These are phyloP conservation scores for Nyctanthes arbortristis DNA, from an alignment of 257 asterid species.

Conservation along the genomic window DNA sequence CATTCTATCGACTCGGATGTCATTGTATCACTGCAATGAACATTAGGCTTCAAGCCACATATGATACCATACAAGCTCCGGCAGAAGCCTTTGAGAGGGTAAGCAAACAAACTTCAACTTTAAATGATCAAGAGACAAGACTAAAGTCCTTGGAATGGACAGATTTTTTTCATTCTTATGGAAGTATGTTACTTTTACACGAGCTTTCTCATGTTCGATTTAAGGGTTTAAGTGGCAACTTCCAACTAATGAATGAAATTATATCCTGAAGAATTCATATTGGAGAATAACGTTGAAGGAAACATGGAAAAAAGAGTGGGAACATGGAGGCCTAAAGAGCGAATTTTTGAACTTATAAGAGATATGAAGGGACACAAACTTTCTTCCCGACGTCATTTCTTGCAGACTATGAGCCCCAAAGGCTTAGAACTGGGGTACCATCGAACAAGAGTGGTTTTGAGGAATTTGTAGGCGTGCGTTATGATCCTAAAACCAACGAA, in stretches of 20 bases:
- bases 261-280: neutral
- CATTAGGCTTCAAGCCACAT: too few species aligned
- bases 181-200: neutral
- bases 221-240: neutral
- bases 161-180: neutral
- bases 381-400: neutral
- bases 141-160: neutral
- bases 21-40: too few species aligned
- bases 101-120: too few species aligned
- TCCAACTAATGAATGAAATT: neutral
- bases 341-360: too few species aligned
- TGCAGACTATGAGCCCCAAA: conserved; percentile 7
- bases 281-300: neutral
- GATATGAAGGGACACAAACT: neutral
- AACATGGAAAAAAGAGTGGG: neutral
- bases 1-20: too few species aligned
- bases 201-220: neutral
- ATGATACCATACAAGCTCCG: too few species aligned
- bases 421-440: conserved; percentile 20
- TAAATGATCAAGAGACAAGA: too few species aligned
- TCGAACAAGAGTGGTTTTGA: conserved; percentile 11
- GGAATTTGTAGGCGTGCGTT: conserved; percentile 21
- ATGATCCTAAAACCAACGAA: conserved; percentile 18
- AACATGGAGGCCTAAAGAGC: neutral
- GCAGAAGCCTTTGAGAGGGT: too few species aligned